These are phyloP conservation scores for Avicennia marina DNA, from an alignment of 257 asterid genomes.

Conservation along the genomic window DNA sequence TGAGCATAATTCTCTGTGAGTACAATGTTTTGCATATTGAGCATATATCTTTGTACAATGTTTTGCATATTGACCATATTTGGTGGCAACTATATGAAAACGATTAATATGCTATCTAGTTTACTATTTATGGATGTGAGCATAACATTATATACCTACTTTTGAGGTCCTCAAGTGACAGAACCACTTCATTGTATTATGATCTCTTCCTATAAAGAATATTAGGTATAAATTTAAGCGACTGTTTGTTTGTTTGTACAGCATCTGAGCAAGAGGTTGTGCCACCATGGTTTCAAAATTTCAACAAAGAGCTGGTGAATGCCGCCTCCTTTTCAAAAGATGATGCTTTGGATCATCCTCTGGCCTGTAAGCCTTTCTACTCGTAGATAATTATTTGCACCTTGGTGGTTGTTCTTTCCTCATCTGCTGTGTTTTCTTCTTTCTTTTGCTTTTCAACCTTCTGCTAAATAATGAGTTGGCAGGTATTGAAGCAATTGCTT, in stretches of 20 bases:
- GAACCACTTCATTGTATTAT: too few relatives aligned
- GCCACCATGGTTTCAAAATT: constrained; percentile 83
- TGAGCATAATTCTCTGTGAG: too few relatives aligned
- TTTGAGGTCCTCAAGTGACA: too few relatives aligned
- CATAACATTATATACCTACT: too few relatives aligned
- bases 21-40: too few relatives aligned
- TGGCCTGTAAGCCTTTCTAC: constrained; percentile 65
- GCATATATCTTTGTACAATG: too few relatives aligned
- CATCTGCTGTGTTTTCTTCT: not conserved
- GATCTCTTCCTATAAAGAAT: too few relatives aligned
- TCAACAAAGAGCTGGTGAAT: constrained; percentile 77
- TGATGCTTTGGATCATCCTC: constrained; percentile 98
- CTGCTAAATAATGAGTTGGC: constrained; percentile 17
- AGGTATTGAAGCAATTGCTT: constrained; percentile 21
- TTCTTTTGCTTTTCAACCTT: not conserved
- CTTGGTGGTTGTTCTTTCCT: not conserved
- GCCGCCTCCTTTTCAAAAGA: constrained; percentile 87
- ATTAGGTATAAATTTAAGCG: constrained; percentile 2
- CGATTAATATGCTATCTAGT: too few relatives aligned
- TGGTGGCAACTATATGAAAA: too few relatives aligned
- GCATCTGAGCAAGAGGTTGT: constrained; percentile 63
- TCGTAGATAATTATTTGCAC: constrained; percentile 13
- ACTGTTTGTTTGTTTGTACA: constrained; percentile 36
- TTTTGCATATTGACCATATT: too few relatives aligned
- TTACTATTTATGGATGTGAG: too few relatives aligned